phyloP scores from a whole-genome alignment of 225 moss, liverwort and hornwort species.

The Antitrichia curtipendula region DNA sequence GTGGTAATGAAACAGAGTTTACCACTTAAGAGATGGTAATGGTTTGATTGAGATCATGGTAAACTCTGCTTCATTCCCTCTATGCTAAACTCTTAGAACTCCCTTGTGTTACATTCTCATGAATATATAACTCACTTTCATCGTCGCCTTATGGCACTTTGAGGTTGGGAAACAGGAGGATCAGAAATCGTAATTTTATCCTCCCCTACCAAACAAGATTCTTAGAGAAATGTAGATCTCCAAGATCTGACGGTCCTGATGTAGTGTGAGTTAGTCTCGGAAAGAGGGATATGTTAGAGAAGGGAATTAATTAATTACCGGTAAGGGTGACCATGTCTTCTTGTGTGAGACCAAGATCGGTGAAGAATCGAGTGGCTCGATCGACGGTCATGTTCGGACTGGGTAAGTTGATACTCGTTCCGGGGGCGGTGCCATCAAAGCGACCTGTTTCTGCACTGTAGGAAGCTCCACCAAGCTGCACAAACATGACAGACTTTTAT shows the following conservation, averaged over 20 bases:
- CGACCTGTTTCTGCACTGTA: slow-evolving; percentile 38
- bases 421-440: slow-evolving; percentile 22
- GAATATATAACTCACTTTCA: neutral
- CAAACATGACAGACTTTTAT: neutral
- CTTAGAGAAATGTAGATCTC: neutral
- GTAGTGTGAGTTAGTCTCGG: neutral
- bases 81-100: neutral
- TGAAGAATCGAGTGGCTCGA: slow-evolving; percentile 20
- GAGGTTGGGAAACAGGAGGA: neutral
- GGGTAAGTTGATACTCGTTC: neutral
- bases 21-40: neutral
- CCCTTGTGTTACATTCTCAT: neutral
- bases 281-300: neutral
- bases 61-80: neutral
- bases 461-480: slow-evolving; percentile 36
- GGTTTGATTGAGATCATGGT: neutral
- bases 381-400: slow-evolving; percentile 4
- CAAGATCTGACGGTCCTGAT: neutral
- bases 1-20: neutral
- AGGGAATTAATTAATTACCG: neutral
- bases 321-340: slow-evolving; percentile 36
- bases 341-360: slow-evolving; percentile 20
- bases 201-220: too few relatives aligned
- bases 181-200: too few relatives aligned
- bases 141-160: neutral